phyloP scores from a whole-genome alignment of 306 rosid genomes.

The Dalbergia oliveri region DNA sequence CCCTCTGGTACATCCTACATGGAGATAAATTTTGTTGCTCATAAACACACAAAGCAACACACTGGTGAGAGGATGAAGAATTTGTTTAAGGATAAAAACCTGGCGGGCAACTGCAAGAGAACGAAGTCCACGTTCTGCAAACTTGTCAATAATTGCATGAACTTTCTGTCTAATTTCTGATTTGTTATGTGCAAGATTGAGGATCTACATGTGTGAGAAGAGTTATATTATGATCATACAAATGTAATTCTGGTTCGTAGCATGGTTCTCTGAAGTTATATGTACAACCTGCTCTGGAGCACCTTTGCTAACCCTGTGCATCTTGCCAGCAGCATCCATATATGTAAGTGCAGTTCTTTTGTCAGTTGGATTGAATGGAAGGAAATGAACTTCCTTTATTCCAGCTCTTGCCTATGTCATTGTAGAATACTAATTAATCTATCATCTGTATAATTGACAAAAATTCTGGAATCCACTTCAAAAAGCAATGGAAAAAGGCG shows the following conservation, averaged over 20 bases:
- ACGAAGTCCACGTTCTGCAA: slow-evolving; percentile 81
- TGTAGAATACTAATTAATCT: neutral
- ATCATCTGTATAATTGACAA: neutral
- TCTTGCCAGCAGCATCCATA: slow-evolving; percentile 61
- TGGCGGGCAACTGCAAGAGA: slow-evolving; percentile 74
- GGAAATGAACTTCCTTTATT: slow-evolving; percentile 79
- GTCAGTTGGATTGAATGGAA: slow-evolving; percentile 81
- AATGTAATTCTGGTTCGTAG: neutral
- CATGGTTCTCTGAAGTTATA: slow-evolving; percentile 21
- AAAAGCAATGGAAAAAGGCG: neutral
- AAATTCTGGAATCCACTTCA: neutral
- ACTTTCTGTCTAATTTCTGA: slow-evolving; percentile 63
- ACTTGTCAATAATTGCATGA: slow-evolving; percentile 69
- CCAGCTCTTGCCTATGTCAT: slow-evolving; percentile 59
- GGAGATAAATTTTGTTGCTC: neutral
- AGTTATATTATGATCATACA: neutral
- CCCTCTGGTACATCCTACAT: slow-evolving; percentile 71
- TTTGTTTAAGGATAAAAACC: slow-evolving; percentile 42
- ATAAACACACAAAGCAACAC: slow-evolving; percentile 27
- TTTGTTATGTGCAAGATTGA: slow-evolving; percentile 69
- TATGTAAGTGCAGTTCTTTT: slow-evolving; percentile 86
- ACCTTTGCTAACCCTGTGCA: slow-evolving; percentile 84
- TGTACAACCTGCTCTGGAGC: slow-evolving; percentile 79
- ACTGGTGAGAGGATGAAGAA: neutral
- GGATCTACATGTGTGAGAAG: slow-evolving; percentile 56